These are phyloP conservation scores for Trametes hirsuta DNA, from an alignment of 1,284 basidiomycete species.

Conservation along the genomic window DNA sequence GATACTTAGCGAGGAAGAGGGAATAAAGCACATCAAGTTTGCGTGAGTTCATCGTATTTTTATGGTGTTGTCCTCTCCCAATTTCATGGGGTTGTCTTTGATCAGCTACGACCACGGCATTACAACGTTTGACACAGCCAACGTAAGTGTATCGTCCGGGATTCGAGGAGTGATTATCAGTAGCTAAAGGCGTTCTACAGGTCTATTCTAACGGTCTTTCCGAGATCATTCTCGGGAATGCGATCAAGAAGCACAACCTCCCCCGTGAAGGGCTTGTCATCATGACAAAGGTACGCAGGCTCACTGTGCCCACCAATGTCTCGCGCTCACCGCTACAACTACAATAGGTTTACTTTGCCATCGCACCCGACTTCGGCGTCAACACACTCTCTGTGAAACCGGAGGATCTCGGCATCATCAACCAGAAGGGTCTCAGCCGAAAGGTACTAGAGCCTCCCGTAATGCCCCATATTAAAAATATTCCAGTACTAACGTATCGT, in stretches of 20 bases:
- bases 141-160: background rate
- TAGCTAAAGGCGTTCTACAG: background rate
- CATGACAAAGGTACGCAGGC: constrained; percentile 67
- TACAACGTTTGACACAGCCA: constrained; percentile 46
- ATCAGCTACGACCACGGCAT: constrained; percentile 44
- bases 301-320: background rate
- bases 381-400: background rate
- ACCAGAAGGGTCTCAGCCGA: constrained; percentile 31
- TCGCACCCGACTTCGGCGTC: too few relatives aligned
- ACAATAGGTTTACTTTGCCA: background rate
- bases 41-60: constrained; percentile 29
- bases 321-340: background rate
- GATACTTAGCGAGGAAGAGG: constrained; percentile 42
- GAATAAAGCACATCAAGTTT: constrained; percentile 38
- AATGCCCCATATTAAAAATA: too few relatives aligned
- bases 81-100: too few relatives aligned
- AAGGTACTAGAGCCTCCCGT: constrained; percentile 23
- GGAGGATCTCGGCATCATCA: constrained; percentile 28
- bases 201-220: constrained; percentile 55
- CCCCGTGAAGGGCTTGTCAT: constrained; percentile 79
- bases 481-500: background rate
- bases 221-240: constrained; percentile 78
- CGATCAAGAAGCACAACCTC: constrained; percentile 72
- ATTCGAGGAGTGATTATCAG: too few relatives aligned
- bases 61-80: too few relatives aligned